phyloP scores from a whole-genome alignment of 257 asterid genomes.

The Galeopsis tetrahit region DNA sequence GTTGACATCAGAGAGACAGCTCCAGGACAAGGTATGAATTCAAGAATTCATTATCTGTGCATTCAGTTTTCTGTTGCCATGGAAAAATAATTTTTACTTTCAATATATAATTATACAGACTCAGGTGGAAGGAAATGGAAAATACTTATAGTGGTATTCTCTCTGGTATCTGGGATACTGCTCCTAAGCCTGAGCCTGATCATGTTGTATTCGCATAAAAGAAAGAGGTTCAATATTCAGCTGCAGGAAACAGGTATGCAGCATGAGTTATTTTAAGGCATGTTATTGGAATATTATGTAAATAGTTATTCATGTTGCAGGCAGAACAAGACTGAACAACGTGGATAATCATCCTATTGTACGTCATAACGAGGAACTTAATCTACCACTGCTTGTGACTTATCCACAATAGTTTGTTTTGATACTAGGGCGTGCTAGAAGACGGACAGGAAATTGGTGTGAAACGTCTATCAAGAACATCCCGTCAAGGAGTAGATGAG shows the following conservation, averaged over 20 bases:
- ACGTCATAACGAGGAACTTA: slow-evolving; percentile 8
- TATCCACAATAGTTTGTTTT: background rate
- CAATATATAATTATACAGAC: background rate
- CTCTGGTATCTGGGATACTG: background rate
- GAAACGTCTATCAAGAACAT: slow-evolving; percentile 38
- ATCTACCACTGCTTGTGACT: slow-evolving; percentile 18
- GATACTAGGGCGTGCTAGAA: no score
- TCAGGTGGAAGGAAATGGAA: background rate
- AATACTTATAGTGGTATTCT: background rate
- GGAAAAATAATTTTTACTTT: background rate
- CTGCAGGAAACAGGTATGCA: slow-evolving; percentile 4
- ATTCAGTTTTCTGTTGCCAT: no score
- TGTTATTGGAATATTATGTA: no score
- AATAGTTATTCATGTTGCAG: background rate
- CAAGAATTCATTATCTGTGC: background rate
- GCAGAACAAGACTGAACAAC: background rate
- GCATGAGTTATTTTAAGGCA: background rate
- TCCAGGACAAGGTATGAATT: slow-evolving; percentile 26
- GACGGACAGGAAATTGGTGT: slow-evolving; percentile 39
- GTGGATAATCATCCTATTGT: background rate
- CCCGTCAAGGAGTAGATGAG: slow-evolving; percentile 37
- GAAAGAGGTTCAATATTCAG: slow-evolving; percentile 8
- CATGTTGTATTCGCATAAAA: background rate
- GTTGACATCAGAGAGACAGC: slow-evolving; percentile 15
- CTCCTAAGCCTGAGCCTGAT: slow-evolving; percentile 3